These are phyloP conservation scores for Gyromitra esculenta DNA, from an alignment of 2,329 filamentous ascomycete species.

Conservation along the genomic window DNA sequence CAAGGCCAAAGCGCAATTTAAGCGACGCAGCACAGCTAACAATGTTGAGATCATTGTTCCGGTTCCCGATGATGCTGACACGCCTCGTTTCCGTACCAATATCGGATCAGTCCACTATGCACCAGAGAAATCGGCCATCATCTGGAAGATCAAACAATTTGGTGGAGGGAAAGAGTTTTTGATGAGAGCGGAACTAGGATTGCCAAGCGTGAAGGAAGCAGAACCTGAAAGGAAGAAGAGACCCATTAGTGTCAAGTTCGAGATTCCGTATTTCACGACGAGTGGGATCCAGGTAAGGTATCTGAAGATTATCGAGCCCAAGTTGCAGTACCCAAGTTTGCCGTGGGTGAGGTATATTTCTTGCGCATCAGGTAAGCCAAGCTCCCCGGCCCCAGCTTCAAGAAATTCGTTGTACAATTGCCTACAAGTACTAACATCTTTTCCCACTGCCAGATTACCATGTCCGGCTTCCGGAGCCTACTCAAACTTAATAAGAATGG, in stretches of 20 bases:
- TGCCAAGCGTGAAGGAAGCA: conserved; percentile 90
- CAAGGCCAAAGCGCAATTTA: conserved; percentile 97
- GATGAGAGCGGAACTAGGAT: conserved; percentile 94
- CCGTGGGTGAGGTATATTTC: conserved; percentile 96
- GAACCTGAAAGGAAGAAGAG: conserved; percentile 69
- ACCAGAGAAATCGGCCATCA: conserved; percentile 94
- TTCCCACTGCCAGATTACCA: conserved; percentile 53
- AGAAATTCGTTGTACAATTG: not conserved
- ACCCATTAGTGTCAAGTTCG: conserved; percentile 98
- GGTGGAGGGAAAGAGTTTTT: conserved; percentile 98
- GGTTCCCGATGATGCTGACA: conserved; percentile 96
- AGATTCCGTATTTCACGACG: conserved; percentile 99
- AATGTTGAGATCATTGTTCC: conserved; percentile 98
- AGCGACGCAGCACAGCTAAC: conserved; percentile 95
- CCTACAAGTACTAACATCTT: not conserved
- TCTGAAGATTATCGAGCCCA: conserved; percentile 98
- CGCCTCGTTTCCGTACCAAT: conserved; percentile 94
- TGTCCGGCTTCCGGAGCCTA: conserved; percentile 67
- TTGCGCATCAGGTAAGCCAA: conserved; percentile 53
- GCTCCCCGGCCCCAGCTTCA: not conserved
- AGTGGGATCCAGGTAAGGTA: conserved; percentile 98
- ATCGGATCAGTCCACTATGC: conserved; percentile 98
- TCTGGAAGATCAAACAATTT: conserved; percentile 99
- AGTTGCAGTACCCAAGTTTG: conserved; percentile 97
- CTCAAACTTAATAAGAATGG: conserved; percentile 69